Base-by-base conservation (phyloP, 208 protist species). In the Trypanosoma platydactyli region DNA sequence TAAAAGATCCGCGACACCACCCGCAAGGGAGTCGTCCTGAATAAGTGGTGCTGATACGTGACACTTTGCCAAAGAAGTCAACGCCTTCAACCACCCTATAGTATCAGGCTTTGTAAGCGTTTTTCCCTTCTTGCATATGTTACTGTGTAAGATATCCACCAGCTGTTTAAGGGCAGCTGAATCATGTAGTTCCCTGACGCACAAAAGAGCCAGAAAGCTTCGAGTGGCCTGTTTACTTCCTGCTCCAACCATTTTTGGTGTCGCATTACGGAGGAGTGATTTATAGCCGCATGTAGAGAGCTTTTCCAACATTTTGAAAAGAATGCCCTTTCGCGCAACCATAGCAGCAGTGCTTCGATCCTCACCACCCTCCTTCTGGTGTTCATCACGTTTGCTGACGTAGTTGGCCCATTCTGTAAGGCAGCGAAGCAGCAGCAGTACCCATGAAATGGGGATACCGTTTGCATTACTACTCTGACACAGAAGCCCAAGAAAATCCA, bases 181-280 rank as follows among this genome's bases (percentile, higher is more conserved):
- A 5, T 69, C 55, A 16, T 58, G 35, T 52, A 66, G 52, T 40
- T 45, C 51, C 48, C 35, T 41, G 24, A 63, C 50, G 20, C 35
- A 56, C 13, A 77, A 5, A 0, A 84, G 42, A 3, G 60, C 55
- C 33, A 70, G 51, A 25, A 84, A 64, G 53, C 62, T 55, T 15
- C 73, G 79, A 4, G 74, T 73, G 6, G 79, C 79, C 29, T 76
- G 51, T 64, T 79, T 84, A 45, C 68, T 72, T 13, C 79, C 51
- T 11, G 45, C 56, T 27, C 64, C 54, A 18, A 67, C 22, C 49
- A 73, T 44, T 15, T 27, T 29, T 6, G 52, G 16, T 44, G 54
- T 20, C 9, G 48, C 61, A 46, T 73, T 29, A 6, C 5, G 52
- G 46, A 69, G 62, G 12, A 66, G 41, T 7, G 44, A 18, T 11